Evolutionary conservation across 148 eudicot species (phyloP).

Genomic region (Bassia scoparia): DNA sequence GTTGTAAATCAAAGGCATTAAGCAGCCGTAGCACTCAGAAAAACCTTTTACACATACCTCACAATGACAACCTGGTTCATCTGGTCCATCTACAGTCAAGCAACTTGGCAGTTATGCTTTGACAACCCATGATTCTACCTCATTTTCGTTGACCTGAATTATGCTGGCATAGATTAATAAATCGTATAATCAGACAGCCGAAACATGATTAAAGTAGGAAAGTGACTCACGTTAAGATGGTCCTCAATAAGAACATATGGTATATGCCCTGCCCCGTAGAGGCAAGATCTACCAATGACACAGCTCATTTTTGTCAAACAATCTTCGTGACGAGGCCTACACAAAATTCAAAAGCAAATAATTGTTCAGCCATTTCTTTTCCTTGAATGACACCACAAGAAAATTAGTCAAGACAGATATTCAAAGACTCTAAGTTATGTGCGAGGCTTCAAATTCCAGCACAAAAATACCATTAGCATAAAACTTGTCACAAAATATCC

Average conservation of each 20-base stretch:
- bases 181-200: neutral
- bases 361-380: neutral
- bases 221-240: conserved; percentile 49
- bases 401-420: neutral
- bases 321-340: conserved; percentile 93
- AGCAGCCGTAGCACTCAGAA: neutral
- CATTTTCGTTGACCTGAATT: conserved; percentile 66
- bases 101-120: conserved; percentile 83
- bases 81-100: conserved; percentile 90
- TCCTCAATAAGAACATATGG: conserved; percentile 74
- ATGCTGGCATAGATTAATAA: conserved; percentile 4
- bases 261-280: conserved; percentile 63
- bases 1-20: neutral
- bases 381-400: neutral
- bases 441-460: neutral
- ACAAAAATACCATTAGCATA: neutral
- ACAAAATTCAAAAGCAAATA: conserved; percentile 16
- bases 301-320: conserved; percentile 83
- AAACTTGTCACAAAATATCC: too few species aligned
- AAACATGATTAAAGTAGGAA: neutral
- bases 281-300: conserved; percentile 81
- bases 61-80: conserved; percentile 74
- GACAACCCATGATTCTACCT: conserved; percentile 85
- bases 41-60: conserved; percentile 44
- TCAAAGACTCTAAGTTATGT: neutral